A percentile compares a stretch with the other conserved stretches of the same genome.
These are phyloP conservation scores for Paramecium primaurelia DNA, from an alignment of 73 alveolate genomes.

Conservation along the genomic window DNA sequence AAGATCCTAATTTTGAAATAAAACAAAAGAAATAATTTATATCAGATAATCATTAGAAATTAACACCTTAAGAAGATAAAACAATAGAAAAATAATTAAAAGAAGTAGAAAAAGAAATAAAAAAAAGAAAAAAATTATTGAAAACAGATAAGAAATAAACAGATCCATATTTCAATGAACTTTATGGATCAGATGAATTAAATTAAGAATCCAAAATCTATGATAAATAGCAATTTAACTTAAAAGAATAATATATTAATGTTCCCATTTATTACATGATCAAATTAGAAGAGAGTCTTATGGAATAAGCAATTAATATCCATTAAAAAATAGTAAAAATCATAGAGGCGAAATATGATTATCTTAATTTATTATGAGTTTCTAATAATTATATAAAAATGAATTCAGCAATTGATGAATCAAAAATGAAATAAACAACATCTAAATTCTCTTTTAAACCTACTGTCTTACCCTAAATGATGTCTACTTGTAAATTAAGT, in stretches of 20 bases:
- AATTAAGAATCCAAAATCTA: background rate
- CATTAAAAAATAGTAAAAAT: background rate
- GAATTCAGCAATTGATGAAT: background rate
- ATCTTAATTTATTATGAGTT: background rate
- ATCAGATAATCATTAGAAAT: background rate
- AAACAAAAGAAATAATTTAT: background rate
- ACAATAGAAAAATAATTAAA: background rate
- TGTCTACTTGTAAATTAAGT: background rate
- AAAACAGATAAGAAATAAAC: background rate
- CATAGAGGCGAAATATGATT: background rate
- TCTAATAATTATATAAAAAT: background rate
- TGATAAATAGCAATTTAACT: background rate
- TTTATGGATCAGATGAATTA: background rate
- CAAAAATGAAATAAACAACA: background rate
- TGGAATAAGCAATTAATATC: background rate
- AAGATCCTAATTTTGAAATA: background rate
- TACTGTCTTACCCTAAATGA: background rate
- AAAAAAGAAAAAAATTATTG: background rate
- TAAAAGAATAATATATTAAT: background rate
- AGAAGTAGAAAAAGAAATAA: background rate
- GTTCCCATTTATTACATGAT: background rate
- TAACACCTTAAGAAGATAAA: background rate
- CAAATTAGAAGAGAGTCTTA: background rate
- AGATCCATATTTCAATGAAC: background rate
- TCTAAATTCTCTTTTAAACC: background rate